These are phyloP conservation scores for Aspergillus proliferans DNA, from an alignment of 2,329 filamentous ascomycete genomes.

Conservation along the genomic window DNA sequence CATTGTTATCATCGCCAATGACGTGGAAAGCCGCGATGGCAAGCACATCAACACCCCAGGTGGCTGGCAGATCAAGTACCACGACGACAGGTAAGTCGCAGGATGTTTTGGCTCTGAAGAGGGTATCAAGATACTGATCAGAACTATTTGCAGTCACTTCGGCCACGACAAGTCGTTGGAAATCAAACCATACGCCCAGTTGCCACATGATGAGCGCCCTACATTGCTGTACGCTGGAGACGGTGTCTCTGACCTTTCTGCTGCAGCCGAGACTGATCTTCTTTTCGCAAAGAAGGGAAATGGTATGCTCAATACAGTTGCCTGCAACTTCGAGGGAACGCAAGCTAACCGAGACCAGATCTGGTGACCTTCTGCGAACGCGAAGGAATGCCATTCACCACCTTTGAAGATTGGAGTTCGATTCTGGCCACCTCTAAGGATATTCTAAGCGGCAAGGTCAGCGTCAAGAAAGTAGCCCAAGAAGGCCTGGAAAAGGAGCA, in stretches of 20 bases:
- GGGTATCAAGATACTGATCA: slow-evolving; percentile 4
- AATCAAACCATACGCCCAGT: slow-evolving; percentile 70
- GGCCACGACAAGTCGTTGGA: slow-evolving; percentile 97
- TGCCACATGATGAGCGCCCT: slow-evolving; percentile 64
- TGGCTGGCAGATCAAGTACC: slow-evolving; percentile 84
- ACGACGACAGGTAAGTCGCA: slow-evolving; percentile 66
- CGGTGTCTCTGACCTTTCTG: slow-evolving; percentile 85
- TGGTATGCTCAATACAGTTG: slow-evolving; percentile 47
- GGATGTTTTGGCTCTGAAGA: too few species aligned
- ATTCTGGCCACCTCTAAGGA: slow-evolving; percentile 72
- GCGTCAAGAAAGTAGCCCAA: slow-evolving; percentile 62
- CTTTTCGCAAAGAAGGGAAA: slow-evolving; percentile 89
- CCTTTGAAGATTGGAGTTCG: slow-evolving; percentile 76
- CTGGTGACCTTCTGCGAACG: slow-evolving; percentile 80
- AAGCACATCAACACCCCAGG: slow-evolving; percentile 70
- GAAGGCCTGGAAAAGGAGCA: slow-evolving; percentile 31
- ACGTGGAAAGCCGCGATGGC: slow-evolving; percentile 60
- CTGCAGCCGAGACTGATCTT: slow-evolving; percentile 85
- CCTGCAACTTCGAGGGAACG: slow-evolving; percentile 1
- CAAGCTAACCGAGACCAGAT: slow-evolving; percentile 48
- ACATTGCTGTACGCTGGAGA: slow-evolving; percentile 92
- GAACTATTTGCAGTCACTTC: slow-evolving; percentile 54
- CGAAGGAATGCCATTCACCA: slow-evolving; percentile 78
- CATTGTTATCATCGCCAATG: slow-evolving; percentile 87
- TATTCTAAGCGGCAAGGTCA: slow-evolving; percentile 66